A percentile compares a stretch with the other conserved stretches of the same genome.
Evolutionary conservation across 768 basidiomycete species (phyloP).

Genomic region (Leccinum subtestaceum): DNA sequence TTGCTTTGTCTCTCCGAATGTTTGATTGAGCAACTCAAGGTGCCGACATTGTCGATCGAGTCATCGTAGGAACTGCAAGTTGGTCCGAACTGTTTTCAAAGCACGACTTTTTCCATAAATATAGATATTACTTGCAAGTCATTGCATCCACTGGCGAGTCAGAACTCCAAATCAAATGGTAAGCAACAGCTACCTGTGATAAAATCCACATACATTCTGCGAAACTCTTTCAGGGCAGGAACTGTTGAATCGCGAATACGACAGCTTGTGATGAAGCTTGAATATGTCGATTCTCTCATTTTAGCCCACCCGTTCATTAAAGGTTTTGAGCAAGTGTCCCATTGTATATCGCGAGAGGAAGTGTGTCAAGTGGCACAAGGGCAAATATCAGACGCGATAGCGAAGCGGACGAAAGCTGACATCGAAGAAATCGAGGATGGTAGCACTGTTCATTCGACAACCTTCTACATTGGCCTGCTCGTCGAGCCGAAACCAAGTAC

Average conservation of each 20-base stretch:
- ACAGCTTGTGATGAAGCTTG: conserved; percentile 96
- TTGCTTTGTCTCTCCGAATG: neutral
- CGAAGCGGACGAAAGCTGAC: conserved; percentile 74
- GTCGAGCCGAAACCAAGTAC: conserved; percentile 90
- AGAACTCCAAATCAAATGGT: conserved; percentile 95
- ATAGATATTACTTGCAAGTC: conserved; percentile 94
- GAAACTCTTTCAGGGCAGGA: conserved; percentile 58
- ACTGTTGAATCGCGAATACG: conserved; percentile 98
- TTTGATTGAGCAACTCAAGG: conserved; percentile 46
- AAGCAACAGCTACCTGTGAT: conserved; percentile 20
- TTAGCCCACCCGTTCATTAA: conserved; percentile 95
- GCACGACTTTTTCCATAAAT: conserved; percentile 97
- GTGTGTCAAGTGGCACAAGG: conserved; percentile 86
- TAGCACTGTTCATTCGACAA: conserved; percentile 88
- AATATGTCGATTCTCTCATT: conserved; percentile 88
- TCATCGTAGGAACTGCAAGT: conserved; percentile 74
- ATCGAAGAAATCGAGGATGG: conserved; percentile 73
- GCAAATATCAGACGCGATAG: conserved; percentile 70
- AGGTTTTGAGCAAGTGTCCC: conserved; percentile 84
- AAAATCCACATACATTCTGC: conserved; percentile 10
- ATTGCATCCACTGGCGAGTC: conserved; percentile 83
- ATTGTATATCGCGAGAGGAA: conserved; percentile 85
- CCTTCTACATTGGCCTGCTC: conserved; percentile 92
- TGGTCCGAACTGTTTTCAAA: conserved; percentile 96
- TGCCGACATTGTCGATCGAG: conserved; percentile 89